Conservation (phyloP, 352 stramenopile genomes). For the Globisporangium nodosum region DNA sequence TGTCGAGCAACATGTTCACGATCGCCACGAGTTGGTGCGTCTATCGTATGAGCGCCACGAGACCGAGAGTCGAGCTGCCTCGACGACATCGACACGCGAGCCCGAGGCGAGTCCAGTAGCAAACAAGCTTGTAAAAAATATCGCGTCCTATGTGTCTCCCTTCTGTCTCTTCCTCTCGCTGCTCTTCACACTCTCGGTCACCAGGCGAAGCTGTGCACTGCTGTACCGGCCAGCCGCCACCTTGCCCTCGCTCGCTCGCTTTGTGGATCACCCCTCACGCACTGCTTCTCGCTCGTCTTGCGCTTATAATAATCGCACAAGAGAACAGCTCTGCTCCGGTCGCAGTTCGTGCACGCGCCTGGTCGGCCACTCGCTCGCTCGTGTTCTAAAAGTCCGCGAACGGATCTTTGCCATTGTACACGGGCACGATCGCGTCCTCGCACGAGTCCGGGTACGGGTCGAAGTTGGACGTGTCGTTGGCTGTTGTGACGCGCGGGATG, state of each 20-base stretch:
- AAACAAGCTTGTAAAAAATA: neutral
- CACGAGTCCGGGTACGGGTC: conserved; percentile 94
- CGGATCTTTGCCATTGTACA: conserved; percentile 90
- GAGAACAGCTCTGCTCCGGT: too few species aligned
- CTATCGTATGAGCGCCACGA: too few species aligned
- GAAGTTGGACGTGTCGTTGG: conserved; percentile 96
- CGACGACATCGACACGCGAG: too few species aligned
- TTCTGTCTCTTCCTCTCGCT: neutral
- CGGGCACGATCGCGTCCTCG: conserved; percentile 87
- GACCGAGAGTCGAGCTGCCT: too few species aligned
- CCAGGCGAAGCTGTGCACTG: too few species aligned
- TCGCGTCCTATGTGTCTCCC: neutral
- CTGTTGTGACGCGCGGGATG: conserved; percentile 86
- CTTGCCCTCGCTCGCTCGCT: neutral
- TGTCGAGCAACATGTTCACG: too few species aligned
- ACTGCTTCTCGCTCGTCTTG: too few species aligned
- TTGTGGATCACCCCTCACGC: neutral
- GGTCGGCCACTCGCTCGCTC: neutral
- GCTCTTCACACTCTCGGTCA: neutral
- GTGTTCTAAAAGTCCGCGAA: conserved; percentile 90
- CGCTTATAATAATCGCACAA: too few species aligned
- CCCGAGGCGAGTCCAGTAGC: neutral
- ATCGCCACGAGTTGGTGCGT: too few species aligned
- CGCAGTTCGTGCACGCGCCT: too few species aligned
- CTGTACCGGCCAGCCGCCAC: too few species aligned